Evolutionary conservation across 2,329 filamentous ascomycete genomes (phyloP).

Genomic region (Fusarium poae): DNA sequence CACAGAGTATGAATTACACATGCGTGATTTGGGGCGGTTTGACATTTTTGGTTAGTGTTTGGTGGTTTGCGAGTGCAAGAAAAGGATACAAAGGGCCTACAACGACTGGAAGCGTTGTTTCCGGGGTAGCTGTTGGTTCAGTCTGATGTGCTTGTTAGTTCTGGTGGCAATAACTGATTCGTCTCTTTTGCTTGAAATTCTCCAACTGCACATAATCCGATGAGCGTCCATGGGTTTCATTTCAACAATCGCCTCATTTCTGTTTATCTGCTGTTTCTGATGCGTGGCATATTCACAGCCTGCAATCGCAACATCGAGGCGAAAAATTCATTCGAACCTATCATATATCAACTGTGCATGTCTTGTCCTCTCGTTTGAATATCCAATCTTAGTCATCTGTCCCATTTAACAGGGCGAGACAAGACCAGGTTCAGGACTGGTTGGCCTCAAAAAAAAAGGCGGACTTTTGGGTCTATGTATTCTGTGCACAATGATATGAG

Average conservation of each 20-base stretch:
- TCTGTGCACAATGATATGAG: slow-evolving; percentile 2
- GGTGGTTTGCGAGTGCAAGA: slow-evolving; percentile 57
- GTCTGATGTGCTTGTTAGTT: slow-evolving; percentile 30
- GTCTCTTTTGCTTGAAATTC: background rate
- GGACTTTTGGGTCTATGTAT: background rate
- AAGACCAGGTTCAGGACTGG: slow-evolving; percentile 6
- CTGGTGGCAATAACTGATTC: background rate
- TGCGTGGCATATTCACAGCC: background rate
- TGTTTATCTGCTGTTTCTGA: background rate
- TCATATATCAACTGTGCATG: slow-evolving; percentile 4
- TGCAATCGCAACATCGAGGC: background rate
- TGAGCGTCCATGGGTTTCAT: background rate
- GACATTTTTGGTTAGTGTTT: slow-evolving; percentile 55
- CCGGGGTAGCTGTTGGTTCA: slow-evolving; percentile 31
- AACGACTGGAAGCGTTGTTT: slow-evolving; percentile 40
- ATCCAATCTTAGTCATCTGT: background rate
- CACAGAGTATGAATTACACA: slow-evolving; percentile 66
- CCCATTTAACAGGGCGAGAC: slow-evolving; percentile 4
- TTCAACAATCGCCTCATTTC: background rate
- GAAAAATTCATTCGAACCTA: background rate
- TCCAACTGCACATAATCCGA: slow-evolving; percentile 1
- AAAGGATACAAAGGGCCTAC: slow-evolving; percentile 47
- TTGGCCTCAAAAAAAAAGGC: slow-evolving; percentile 10
- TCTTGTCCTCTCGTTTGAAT: background rate
- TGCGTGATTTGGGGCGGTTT: slow-evolving; percentile 60